phyloP scores from a whole-genome alignment of 2,329 filamentous ascomycete species.

The Cyanodermella asteris region DNA sequence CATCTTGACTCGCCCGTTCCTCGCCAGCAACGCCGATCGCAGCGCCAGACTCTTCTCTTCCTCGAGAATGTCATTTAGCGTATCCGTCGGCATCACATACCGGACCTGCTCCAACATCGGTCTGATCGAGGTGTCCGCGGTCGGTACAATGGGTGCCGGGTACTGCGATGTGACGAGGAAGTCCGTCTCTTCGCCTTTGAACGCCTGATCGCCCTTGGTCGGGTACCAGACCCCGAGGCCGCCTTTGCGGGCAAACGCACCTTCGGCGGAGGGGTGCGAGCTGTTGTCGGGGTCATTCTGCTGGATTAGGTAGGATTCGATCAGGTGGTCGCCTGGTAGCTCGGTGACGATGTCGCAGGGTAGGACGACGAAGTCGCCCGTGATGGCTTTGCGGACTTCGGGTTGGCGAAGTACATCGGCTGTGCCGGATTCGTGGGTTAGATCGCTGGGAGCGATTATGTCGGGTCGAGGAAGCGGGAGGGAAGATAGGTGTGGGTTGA shows the following conservation, averaged over 20 bases:
- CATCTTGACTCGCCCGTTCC: conserved; percentile 57
- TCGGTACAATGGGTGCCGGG: conserved; percentile 30
- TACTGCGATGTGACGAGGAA: conserved; percentile 64
- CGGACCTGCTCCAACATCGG: conserved; percentile 54
- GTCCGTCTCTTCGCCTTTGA: conserved; percentile 84
- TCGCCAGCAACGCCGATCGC: conserved; percentile 52
- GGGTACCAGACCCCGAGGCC: conserved; percentile 83
- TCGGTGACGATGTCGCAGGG: conserved; percentile 91
- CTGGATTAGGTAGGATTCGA: conserved; percentile 84
- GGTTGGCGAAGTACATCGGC: conserved; percentile 70
- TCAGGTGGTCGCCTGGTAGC: conserved; percentile 55
- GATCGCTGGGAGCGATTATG: conserved; percentile 50
- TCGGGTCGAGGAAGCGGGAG: conserved; percentile 36
- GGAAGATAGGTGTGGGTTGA: conserved; percentile 28
- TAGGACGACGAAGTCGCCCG: conserved; percentile 68
- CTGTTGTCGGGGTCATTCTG: conserved; percentile 44
- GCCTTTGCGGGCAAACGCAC: conserved; percentile 40
- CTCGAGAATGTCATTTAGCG: conserved; percentile 62
- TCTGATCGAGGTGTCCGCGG: conserved; percentile 42
- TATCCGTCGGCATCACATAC: conserved; percentile 74
- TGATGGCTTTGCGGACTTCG: conserved; percentile 58
- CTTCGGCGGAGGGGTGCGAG: conserved; percentile 22
- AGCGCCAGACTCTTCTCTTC: conserved; percentile 46
- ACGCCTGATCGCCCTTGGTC: conserved; percentile 51
- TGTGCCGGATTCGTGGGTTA: conserved; percentile 72